Base-by-base conservation (phyloP, 495 filamentous ascomycete genomes). In the Xylaria telfairii region DNA sequence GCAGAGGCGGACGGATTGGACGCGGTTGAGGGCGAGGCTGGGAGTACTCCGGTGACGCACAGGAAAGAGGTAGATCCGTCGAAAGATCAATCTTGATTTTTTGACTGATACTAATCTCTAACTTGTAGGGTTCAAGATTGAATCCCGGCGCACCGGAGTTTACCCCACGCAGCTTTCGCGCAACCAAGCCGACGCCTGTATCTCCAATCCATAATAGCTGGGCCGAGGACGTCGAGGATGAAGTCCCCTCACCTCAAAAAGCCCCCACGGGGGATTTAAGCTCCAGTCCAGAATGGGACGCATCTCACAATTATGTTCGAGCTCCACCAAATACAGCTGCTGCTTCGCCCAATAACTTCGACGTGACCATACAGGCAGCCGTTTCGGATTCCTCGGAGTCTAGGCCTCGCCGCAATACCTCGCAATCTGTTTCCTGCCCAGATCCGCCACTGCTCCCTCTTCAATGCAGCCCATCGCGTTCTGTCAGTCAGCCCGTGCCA, bases 91-190 rank as follows among this genome's bases (percentile, higher is more conserved):
- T 74, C 74, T 72, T 78, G 69, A 80, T 75, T 78, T 79, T 82
- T 80, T 80, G 81, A 75, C 75, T 74, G 78, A 75, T 77, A 77
- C 78, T 83, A 73, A 82, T 77, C 80, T 80, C 74, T 76, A 47
- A 60, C 74, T 75, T 74, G 66, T 76, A 87, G 84, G 79, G 76
- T 70, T 86, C 83, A 70, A 83, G 74, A 65, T 75, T 88, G 71
- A 88, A 88, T 77, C 86, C 87, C 17, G 82, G 80, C 65, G 87
- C 87, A 54, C 84, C 85, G 59, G 81, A 83, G 49, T 89, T 90
- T 67, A 84, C 86, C 13, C 86, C 87, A 51, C 78, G 82, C 64
- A 78, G 79, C n/a, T 46, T 75, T 30, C 65, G 71, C 60, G 69
- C 68, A 46, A 71, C 62, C 47, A 65, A 73, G 32, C 69, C 60